These are phyloP conservation scores for Hypoxylon lienhwacheense DNA, from an alignment of 495 filamentous ascomycete genomes.

Conservation along the genomic window DNA sequence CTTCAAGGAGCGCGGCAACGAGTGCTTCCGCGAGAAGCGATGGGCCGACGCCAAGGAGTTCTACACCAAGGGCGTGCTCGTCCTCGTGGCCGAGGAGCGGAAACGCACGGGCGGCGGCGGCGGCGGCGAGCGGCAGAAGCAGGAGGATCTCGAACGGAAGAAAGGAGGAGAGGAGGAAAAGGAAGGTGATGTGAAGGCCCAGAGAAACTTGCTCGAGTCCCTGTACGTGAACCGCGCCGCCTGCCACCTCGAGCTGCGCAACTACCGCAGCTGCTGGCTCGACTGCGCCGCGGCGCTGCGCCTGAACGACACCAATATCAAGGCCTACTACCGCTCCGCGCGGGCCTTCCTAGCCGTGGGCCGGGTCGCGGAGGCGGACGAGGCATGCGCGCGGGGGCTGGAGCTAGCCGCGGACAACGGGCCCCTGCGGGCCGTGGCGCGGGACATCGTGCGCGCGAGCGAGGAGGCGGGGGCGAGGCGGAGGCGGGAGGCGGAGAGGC, in stretches of 20 bases:
- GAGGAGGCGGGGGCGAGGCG: constrained; percentile 42
- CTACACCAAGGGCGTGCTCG: constrained; percentile 78
- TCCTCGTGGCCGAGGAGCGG: constrained; percentile 62
- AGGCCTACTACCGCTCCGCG: constrained; percentile 84
- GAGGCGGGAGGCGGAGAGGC: constrained; percentile 53
- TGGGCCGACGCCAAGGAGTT: constrained; percentile 89
- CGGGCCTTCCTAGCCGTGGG: constrained; percentile 73
- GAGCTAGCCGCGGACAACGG: constrained; percentile 61
- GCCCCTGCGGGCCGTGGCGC: constrained; percentile 56
- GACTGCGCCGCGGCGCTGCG: constrained; percentile 81
- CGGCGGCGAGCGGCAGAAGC: too few species aligned
- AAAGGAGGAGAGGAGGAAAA: constrained; percentile 38
- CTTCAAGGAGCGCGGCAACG: constrained; percentile 90
- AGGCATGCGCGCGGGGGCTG: constrained; percentile 71
- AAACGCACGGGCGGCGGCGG: constrained; percentile 33
- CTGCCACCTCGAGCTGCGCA: constrained; percentile 71
- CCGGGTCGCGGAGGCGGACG: constrained; percentile 72
- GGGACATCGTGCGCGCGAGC: constrained; percentile 55
- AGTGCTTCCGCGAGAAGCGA: constrained; percentile 69
- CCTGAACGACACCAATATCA: constrained; percentile 76
- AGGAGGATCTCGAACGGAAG: constrained; percentile 35
- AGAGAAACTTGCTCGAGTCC: constrained; percentile 66
- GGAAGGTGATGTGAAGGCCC: constrained; percentile 55
- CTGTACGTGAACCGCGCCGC: constrained; percentile 84
- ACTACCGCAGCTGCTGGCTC: constrained; percentile 78